These are phyloP conservation scores for Oxalis stricta DNA, from an alignment of 441 rosid species.

Conservation along the genomic window DNA sequence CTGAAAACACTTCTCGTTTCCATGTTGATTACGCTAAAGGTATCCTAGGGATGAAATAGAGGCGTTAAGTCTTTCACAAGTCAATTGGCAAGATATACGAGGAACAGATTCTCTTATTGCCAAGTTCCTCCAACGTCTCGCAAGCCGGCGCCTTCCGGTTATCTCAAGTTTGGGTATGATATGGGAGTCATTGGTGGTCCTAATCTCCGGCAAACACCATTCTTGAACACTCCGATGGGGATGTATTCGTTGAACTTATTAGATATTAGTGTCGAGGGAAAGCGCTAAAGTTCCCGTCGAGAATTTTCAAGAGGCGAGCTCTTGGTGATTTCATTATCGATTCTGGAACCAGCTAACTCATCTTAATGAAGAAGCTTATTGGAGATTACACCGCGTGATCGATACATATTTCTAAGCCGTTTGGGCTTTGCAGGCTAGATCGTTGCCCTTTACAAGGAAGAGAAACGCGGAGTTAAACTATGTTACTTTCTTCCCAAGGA, in stretches of 20 bases:
- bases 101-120: neutral
- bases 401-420: neutral
- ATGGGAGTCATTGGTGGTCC: neutral
- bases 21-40: too few species aligned
- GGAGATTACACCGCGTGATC: neutral
- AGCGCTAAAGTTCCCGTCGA: neutral
- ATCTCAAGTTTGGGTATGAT: neutral
- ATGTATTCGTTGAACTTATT: neutral
- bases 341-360: neutral
- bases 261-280: neutral
- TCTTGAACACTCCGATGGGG: neutral
- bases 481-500: neutral
- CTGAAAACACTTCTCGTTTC: neutral
- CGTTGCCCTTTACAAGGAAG: neutral
- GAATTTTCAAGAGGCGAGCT: neutral
- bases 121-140: neutral
- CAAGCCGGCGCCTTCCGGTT: neutral
- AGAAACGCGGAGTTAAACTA: neutral
- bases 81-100: neutral
- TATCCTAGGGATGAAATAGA: neutral
- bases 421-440: neutral
- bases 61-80: neutral
- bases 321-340: neutral
- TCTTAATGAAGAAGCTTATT: neutral
- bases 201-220: neutral